A percentile compares a stretch with the other conserved stretches of the same genome.
Evolutionary conservation across 768 basidiomycete genomes (phyloP).

Genomic region (Russula dissimulans): DNA sequence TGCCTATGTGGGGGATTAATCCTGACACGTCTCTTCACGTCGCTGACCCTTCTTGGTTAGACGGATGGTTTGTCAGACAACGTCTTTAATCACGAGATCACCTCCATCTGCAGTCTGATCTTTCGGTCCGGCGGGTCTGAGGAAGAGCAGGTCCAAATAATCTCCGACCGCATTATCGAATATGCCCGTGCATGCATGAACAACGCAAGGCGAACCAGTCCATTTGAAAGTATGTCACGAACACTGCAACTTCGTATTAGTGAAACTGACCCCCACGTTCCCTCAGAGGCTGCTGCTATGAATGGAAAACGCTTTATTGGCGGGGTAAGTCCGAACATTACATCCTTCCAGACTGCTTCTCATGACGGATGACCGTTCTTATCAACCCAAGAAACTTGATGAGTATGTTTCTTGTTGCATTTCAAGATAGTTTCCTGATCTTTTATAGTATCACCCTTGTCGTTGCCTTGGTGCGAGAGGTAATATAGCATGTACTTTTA

Average conservation of each 20-base stretch:
- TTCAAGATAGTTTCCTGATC: constrained; percentile 4
- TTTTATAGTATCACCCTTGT: constrained; percentile 56
- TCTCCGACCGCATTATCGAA: constrained; percentile 65
- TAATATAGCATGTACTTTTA: constrained; percentile 27
- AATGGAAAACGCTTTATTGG: constrained; percentile 59
- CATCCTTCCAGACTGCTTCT: background rate
- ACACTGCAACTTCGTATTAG: background rate
- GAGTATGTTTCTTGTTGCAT: constrained; percentile 42
- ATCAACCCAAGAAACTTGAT: constrained; percentile 53
- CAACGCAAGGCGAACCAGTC: constrained; percentile 53
- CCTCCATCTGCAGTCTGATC: constrained; percentile 59
- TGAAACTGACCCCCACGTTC: background rate
- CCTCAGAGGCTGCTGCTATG: constrained; percentile 50
- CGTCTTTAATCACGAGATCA: constrained; percentile 59
- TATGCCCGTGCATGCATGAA: constrained; percentile 65
- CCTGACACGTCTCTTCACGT: background rate
- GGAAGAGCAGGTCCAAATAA: constrained; percentile 51
- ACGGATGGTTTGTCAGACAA: constrained; percentile 50
- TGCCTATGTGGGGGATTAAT: constrained; percentile 32
- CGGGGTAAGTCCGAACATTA: constrained; percentile 47
- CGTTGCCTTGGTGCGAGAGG: constrained; percentile 60
- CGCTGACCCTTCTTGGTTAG: constrained; percentile 25
- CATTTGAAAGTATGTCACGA: constrained; percentile 55
- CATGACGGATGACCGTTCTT: background rate
- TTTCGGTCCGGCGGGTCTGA: constrained; percentile 36